Base-by-base conservation (phyloP, 176 grass and related monocot species). In the Musa acuminata region DNA sequence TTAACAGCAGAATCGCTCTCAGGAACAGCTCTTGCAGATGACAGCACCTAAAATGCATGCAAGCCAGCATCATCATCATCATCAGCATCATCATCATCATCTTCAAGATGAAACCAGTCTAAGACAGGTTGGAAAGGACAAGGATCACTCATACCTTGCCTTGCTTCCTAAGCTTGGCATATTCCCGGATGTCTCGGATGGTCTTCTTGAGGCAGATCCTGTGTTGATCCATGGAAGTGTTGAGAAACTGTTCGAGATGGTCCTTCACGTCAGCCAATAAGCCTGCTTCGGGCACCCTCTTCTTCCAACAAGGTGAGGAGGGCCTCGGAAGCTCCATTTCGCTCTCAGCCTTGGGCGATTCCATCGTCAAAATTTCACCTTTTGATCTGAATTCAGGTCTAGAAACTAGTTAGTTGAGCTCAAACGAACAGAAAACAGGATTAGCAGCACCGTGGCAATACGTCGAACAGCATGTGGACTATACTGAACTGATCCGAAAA, bases 181-280 rank as follows among this genome's bases (percentile, higher is more conserved):
- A 65, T 25, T 65, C 63, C 54, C 63, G 21, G 23, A 65, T 3
- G 63, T 27, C 63, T 25, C 24, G 21, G 63, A 65, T 25, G 63
- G 63, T 65, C 63, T 12, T 27, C 24, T 65, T 65, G 63, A 65
- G 63, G 63, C 63, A 65, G 20, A 65, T 65, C 63, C 63, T 65
- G 63, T 65, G 63, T 22, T 65, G 21, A 4, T 65, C 63, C 63
- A 65, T 65, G 23, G 63, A 65, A 25, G 63, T 22, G 21, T 11
- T 22, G 10, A 14, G 1, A 12, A 65, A 65, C 12, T 27, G 63
- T 7, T 12, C 22, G 20, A 65, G 25, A 24, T 65, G 63, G 23
- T 25, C 62, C 23, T 22, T 26, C 22, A 65, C 24, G 25, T 65
- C 25, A 3, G 9, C 63, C 24, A 65, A 3, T 20, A 65, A 65